Evolutionary conservation across 352 stramenopile genomes (phyloP).

Genomic region (Phytophthora pistaciae): DNA sequence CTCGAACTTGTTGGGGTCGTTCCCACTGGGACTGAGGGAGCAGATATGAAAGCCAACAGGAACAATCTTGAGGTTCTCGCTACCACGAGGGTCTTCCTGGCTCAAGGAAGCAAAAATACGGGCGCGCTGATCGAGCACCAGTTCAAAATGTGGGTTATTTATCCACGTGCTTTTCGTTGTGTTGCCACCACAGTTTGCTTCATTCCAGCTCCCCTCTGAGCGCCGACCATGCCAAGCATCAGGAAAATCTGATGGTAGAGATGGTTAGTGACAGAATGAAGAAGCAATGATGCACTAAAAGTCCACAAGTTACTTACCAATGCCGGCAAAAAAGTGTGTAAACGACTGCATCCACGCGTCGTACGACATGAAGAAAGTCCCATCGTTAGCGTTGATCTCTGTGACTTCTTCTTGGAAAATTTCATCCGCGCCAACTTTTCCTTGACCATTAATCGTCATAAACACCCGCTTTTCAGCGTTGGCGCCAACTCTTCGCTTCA

Average conservation of each 20-base stretch:
- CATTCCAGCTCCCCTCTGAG: constrained; percentile 81
- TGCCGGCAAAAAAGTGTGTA: constrained; percentile 92
- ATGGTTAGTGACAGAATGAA: neutral
- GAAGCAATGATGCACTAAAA: neutral
- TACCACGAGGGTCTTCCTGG: constrained; percentile 84
- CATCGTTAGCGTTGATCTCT: constrained; percentile 87
- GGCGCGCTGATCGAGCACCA: constrained; percentile 68
- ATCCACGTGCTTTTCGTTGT: constrained; percentile 87
- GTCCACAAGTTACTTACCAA: constrained; percentile 52
- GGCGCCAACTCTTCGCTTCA: constrained; percentile 69
- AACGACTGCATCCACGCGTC: constrained; percentile 90
- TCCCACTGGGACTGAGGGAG: constrained; percentile 45
- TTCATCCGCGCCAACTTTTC: constrained; percentile 64
- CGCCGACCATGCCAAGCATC: constrained; percentile 87
- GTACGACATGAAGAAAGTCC: constrained; percentile 94
- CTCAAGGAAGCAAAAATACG: constrained; percentile 81
- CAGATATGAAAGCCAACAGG: constrained; percentile 87
- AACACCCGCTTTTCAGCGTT: constrained; percentile 79
- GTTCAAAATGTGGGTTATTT: constrained; percentile 87
- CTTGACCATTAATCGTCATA: constrained; percentile 57
- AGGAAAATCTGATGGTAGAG: constrained; percentile 72
- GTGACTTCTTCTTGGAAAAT: constrained; percentile 81
- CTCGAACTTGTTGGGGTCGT: constrained; percentile 58
- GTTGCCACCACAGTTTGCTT: constrained; percentile 83
- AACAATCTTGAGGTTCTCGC: constrained; percentile 75